Conservation (phyloP, 306 rosid species). For the Pachyrhizus erosus region DNA sequence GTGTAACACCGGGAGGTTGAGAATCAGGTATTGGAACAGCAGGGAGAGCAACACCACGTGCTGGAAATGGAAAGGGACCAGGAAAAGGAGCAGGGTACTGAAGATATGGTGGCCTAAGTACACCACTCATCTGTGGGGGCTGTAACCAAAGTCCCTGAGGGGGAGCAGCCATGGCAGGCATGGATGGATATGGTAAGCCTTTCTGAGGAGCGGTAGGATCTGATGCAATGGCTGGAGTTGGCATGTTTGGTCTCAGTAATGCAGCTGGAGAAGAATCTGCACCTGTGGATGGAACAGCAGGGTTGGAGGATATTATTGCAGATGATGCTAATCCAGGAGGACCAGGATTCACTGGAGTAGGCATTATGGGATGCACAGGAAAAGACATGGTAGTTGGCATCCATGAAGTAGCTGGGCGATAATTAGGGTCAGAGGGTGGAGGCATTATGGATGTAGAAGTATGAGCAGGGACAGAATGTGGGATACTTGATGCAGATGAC, state of each 20-base stretch:
- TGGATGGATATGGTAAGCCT: slow-evolving; percentile 61
- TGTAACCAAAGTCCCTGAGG: slow-evolving; percentile 87
- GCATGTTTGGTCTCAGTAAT: slow-evolving; percentile 62
- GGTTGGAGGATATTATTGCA: slow-evolving; percentile 50
- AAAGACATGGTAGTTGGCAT: slow-evolving; percentile 58
- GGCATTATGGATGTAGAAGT: slow-evolving; percentile 52
- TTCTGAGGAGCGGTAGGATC: slow-evolving; percentile 59
- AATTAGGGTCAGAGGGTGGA: slow-evolving; percentile 57
- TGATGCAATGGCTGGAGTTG: slow-evolving; percentile 45
- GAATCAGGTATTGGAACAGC: slow-evolving; percentile 80
- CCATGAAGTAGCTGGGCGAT: slow-evolving; percentile 60
- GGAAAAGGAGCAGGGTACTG: slow-evolving; percentile 76
- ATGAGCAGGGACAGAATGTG: slow-evolving; percentile 54
- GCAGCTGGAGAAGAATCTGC: slow-evolving; percentile 58
- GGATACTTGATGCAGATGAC: slow-evolving; percentile 54
- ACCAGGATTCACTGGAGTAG: slow-evolving; percentile 67
- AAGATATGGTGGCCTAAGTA: slow-evolving; percentile 66
- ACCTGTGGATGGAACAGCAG: slow-evolving; percentile 41
- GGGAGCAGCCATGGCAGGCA: slow-evolving; percentile 65
- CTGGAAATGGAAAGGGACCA: slow-evolving; percentile 71
- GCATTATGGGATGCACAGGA: slow-evolving; percentile 53
- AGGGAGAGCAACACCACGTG: slow-evolving; percentile 69
- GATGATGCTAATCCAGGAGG: slow-evolving; percentile 74
- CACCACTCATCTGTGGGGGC: slow-evolving; percentile 73
- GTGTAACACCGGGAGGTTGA: slow-evolving; percentile 93